Evolutionary conservation across 768 basidiomycete genomes (phyloP).

Genomic region (Asterophora parasitica): DNA sequence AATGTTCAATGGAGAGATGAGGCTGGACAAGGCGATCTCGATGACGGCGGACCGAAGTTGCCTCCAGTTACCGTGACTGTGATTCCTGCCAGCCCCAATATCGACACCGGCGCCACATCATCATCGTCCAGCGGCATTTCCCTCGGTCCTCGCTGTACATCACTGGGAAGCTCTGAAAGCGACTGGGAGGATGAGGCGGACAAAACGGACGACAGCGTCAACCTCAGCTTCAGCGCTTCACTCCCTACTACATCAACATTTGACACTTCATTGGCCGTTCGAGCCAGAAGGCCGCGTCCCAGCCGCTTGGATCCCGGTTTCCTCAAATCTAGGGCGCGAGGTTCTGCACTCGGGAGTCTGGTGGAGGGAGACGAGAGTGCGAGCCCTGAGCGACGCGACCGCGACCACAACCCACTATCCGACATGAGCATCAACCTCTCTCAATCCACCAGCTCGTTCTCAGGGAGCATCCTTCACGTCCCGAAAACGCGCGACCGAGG

Average conservation of each 20-base stretch:
- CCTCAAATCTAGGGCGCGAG: slow-evolving; percentile 50
- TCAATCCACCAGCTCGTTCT: slow-evolving; percentile 19
- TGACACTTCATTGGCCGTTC: slow-evolving; percentile 19
- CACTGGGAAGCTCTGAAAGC: slow-evolving; percentile 67
- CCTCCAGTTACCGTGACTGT: slow-evolving; percentile 31
- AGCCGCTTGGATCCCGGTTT: slow-evolving; percentile 69
- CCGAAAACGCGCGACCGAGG: slow-evolving; percentile 35
- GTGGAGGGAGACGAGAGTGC: slow-evolving; percentile 66
- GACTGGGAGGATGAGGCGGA: slow-evolving; percentile 91
- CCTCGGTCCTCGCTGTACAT: slow-evolving; percentile 38
- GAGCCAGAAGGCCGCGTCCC: slow-evolving; percentile 46
- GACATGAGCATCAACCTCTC: slow-evolving; percentile 62
- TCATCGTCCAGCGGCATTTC: slow-evolving; percentile 22
- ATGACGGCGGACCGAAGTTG: slow-evolving; percentile 48
- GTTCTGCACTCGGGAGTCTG: slow-evolving; percentile 53
- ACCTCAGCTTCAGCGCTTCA: slow-evolving; percentile 45
- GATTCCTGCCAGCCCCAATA: slow-evolving; percentile 40
- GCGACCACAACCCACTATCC: slow-evolving; percentile 43
- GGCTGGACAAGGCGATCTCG: slow-evolving; percentile 75
- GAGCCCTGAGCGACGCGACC: slow-evolving; percentile 28
- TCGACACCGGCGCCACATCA: slow-evolving; percentile 21
- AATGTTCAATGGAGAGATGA: slow-evolving; percentile 87
- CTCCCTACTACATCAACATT: slow-evolving; percentile 30
- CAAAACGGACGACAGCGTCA: slow-evolving; percentile 75
- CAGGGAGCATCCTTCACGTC: slow-evolving; percentile 26